Evolutionary conservation across 352 stramenopile genomes (phyloP), one percentile per base, ranked within the genome.

Genomic region (Phytophthora chlamydospora): DNA sequence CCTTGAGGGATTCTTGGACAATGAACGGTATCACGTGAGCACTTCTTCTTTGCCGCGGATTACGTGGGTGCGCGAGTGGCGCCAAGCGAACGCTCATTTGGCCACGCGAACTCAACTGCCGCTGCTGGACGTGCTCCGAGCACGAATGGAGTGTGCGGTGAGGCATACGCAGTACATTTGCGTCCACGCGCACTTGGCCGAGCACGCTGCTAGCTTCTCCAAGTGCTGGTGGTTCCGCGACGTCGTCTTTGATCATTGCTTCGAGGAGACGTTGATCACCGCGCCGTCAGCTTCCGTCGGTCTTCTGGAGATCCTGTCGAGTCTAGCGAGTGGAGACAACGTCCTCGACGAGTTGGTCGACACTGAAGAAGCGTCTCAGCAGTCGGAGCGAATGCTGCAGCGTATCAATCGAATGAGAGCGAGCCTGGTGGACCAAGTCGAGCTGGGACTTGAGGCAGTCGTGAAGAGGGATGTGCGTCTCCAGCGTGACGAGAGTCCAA

Each of bases 21-120:
- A 31, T 8, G 68, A 75, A 16, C 56, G 66, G 6, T 76, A 75
- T 21, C 47, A 46, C 14, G 56, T 80, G 19, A 52, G 75, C 34
- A 35, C 59, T 32, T 59, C 44, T 12, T 36, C 44, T 29, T 33
- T 54, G 29, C 32, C 35, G 35, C 21, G 47, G 32, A 45, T 55
- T 43, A 61, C 61, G 1, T 90, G 80, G 78, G 62, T 77, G 2
- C 78, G 80, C n/a, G 75, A 90, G 62, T 90, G 80, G 80, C 69
- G 78, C 6, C 80, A 90, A 53, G 56, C 84, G 4, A 86, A 75
- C 35, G 55, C 75, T 5, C 63, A 80, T 36, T 58, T 90, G 7
- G 54, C 49, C 2, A 60, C 32, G 11, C 45, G 32, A 43, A 16
- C 24, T 10, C 43, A 61, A 27, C 19, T 79, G 0, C 62, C 59